Base-by-base conservation (phyloP, 2,329 filamentous ascomycete genomes). In the Epichloe sibirici region DNA sequence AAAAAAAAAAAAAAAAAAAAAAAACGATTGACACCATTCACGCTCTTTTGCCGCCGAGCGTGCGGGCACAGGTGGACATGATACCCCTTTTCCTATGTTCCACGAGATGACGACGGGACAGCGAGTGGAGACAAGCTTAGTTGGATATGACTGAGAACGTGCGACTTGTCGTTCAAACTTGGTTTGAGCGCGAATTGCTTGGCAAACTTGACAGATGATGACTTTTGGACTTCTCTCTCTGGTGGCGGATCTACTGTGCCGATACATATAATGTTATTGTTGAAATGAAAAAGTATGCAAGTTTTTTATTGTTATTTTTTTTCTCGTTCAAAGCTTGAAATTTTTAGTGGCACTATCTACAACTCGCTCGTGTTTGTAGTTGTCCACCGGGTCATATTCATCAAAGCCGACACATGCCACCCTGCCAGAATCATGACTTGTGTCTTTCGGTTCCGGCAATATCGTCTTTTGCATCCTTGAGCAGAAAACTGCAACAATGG, bases 381-480 rank as follows among this genome's bases (percentile, higher is more conserved):
- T 31, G 31, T 31, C 9, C 31, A 31, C 9, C 31, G 4, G 3
- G 31, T 31, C 31, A 31, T 31, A 4, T 31, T 11, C 31, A 31
- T 31, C 31, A 31, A 31, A 31, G 31, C 31, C 31, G 31, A 31
- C 31, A 11, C 13, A 11, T 12, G 17, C 21, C 40, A 23, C 17
- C 8, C 31, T 31, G 28, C 31, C 31, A 31, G 31, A 15, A 17
- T 49, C 46, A 68, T 23, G 82, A 81, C 69, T 95, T 95, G 53
- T 88, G 70, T 61, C 88, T 77, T 61, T 82, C 78, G 56, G 63
- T 70, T 51, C 78, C 78, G 43, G 86, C 79, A 60, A 95, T 77
- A 61, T 95, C 90, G 61, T 94, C 85, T 62, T 86, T 81, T 4
- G 89, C 82, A 67, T 96, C 90, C 68, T 82, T 90, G 56, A 95